Evolutionary conservation across 768 basidiomycete genomes (phyloP), one percentile per base, ranked within the genome.

Genomic region (Rhizopogon vinicolor): DNA sequence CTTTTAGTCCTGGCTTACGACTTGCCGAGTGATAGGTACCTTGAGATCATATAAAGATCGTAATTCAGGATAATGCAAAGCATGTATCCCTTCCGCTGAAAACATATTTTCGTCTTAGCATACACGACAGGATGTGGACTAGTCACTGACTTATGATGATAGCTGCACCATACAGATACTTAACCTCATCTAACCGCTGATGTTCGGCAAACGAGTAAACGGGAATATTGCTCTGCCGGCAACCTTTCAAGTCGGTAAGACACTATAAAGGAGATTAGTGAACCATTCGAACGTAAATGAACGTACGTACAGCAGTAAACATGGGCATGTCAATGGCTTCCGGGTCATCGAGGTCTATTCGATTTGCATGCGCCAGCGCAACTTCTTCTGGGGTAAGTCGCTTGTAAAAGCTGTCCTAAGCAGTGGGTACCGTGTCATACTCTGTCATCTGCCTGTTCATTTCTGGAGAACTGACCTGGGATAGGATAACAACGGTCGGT

Each of bases 161-260:
- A 16, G 90, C 86, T 12, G 94, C 93, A 4, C 94, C 94, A 67
- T 98, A 98, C 2, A 96, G 74, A 71, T 97, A 95, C 67, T 93
- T 89, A 29, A 79, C 86, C 61, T 92, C 87, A 13, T 80, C 72
- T 28, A 87, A 66, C 55, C 92, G 77, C 67, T 97, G 93, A 71
- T 99, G 97, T 59, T 90, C 78, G 25, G 83, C 78, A 71, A 99
- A 99, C 0, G 93, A 96, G 69, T 99, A 99, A 7, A 96, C 83
- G 0, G 97, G 96, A 56, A 98, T 92, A 71, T 96, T 89, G 0
- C 86, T 82, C 65, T 84, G 93, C 68, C 74, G 84, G 66, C 92
- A 91, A 5, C 83, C 76, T 68, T 94, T 97, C 58, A 99, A 74
- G 62, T 97, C 93, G 28, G 80, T 72, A 46, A 98, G 69, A 66